phyloP scores from a whole-genome alignment of 2,329 filamentous ascomycete species.

The Fusarium sp. region DNA sequence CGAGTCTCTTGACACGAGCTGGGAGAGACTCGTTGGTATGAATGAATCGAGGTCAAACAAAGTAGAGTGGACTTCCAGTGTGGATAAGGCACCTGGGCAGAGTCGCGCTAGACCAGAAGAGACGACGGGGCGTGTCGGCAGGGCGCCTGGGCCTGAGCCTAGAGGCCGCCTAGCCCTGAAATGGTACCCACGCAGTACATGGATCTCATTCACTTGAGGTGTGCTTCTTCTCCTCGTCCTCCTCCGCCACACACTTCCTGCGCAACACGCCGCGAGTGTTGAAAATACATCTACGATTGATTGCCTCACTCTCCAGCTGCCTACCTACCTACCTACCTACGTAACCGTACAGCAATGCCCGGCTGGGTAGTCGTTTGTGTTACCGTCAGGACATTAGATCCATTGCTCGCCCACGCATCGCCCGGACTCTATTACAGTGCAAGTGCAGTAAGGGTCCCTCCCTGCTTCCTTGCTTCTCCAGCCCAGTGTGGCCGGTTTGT shows the following conservation, averaged over 20 bases:
- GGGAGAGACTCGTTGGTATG: slow-evolving; percentile 10
- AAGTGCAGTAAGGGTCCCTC: not conserved
- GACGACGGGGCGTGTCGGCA: slow-evolving; percentile 37
- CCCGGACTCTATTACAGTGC: not conserved
- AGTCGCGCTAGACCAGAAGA: slow-evolving; percentile 35
- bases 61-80: slow-evolving; percentile 29
- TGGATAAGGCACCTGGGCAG: slow-evolving; percentile 24
- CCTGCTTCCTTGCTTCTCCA: slow-evolving; percentile 16
- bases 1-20: not conserved
- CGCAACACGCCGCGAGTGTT: not conserved
- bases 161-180: slow-evolving; percentile 33
- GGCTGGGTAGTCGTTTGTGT: not conserved
- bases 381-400: not conserved
- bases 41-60: slow-evolving; percentile 9
- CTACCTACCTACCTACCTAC: not conserved
- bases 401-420: not conserved
- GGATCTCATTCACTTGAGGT: slow-evolving; percentile 10
- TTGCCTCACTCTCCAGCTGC: not conserved
- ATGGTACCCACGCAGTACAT: slow-evolving; percentile 12
- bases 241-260: slow-evolving; percentile 5
- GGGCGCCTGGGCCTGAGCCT: slow-evolving; percentile 39
- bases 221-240: not conserved
- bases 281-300: not conserved
- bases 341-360: not conserved
- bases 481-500: slow-evolving; percentile 36